Base-by-base conservation (phyloP, 441 rosid genomes). In the Erodium moschatum region DNA sequence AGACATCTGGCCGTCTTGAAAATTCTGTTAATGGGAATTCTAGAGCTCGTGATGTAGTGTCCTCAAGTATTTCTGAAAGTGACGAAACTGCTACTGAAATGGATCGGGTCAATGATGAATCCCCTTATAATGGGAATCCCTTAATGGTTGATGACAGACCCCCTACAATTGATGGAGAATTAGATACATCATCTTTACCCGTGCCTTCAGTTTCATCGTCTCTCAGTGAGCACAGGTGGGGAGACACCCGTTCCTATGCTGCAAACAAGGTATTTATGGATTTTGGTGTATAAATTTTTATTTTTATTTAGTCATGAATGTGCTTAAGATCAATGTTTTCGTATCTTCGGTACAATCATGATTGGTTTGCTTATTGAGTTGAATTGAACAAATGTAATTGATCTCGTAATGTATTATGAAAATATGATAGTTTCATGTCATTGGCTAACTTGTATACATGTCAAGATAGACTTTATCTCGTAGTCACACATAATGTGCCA, bases 181-280 rank as follows among this genome's bases (percentile, higher is more conserved):
- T 67, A 66, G 96, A 79, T 77, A 60, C 83, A 63, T 80, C 71
- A 64, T 68, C 83, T 65, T 67, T 63, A 42, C 80, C 89, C 50
- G 76, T 80, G 75, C 85, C 86, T 74, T 83, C 84, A 52, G 71
- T 78, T 64, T 81, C 88, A 8, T 33, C 71, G 54, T 83, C 83
- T 72, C 82, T 50, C 68, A 84, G 69, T 54, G 94, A 89, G 44
- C 78, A 81, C 15, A 82, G 87, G 80, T 91, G 97, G 99, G 79
- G 83, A 38, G 97, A 94, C 74, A 86, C 88, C 77, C 81, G 78
- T 64, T 82, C 92, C 16, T 89, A 86, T 69, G 80, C 86, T 50
- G 71, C 85, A 65, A 94, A 89, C 83, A 89, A 89, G 97, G 99
- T 92, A 84, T 24, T 48, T 35, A 5, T 29, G 15, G 38, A 8